These are phyloP conservation scores for Tritrichomonas foetus DNA, from an alignment of 208 protist species.

Conservation along the genomic window DNA sequence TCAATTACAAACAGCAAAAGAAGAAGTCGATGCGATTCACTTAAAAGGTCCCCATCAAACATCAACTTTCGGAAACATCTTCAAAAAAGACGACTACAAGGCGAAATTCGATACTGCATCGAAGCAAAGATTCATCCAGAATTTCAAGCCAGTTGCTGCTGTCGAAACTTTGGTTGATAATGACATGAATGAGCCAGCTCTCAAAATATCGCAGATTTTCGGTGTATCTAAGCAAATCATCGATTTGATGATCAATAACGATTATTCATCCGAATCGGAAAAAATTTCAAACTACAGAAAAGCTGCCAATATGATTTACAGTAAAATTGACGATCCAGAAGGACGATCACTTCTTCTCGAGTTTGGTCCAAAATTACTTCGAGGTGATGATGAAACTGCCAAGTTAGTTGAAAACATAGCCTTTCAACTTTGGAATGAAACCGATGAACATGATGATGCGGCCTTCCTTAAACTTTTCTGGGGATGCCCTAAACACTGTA, in stretches of 20 bases:
- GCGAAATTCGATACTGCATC: not conserved
- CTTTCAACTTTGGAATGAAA: not conserved
- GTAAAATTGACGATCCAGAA: not conserved
- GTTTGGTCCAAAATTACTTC: not conserved
- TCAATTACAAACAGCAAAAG: not conserved
- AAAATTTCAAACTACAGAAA: not conserved
- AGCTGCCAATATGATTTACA: not conserved
- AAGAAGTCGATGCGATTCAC: not conserved
- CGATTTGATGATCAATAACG: not conserved
- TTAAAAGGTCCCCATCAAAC: not conserved
- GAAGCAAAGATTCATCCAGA: not conserved
- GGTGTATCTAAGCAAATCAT: not conserved
- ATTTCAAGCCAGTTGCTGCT: not conserved
- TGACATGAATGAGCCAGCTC: not conserved
- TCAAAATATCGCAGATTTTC: not conserved
- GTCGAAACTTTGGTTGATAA: not conserved
- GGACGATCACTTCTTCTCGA: not conserved
- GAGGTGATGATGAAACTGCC: not conserved
- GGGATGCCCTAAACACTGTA: not conserved
- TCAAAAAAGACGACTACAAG: not conserved
- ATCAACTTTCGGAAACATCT: not conserved
- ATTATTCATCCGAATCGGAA: not conserved
- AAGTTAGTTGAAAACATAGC: not conserved
- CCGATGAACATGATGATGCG: not conserved
- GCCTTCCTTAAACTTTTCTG: not conserved